These are phyloP conservation scores for Acorus gramineus DNA, from an alignment of 106 monocot species.

Conservation along the genomic window DNA sequence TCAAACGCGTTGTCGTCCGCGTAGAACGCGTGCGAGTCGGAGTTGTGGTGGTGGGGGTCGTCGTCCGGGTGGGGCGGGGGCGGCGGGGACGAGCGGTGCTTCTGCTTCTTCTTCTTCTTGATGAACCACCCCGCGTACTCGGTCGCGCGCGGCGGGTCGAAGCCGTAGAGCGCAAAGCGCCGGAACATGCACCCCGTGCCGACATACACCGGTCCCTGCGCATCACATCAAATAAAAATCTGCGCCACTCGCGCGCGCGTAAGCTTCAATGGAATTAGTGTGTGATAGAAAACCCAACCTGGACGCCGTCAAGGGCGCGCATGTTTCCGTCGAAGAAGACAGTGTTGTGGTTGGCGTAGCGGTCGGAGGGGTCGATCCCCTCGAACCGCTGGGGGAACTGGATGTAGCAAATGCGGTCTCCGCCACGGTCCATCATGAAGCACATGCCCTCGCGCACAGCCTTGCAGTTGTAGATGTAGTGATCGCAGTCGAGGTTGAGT, in stretches of 20 bases:
- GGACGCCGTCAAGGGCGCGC: conserved; percentile 87
- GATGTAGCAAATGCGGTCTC: conserved; percentile 85
- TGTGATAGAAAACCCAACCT: conserved; percentile 1
- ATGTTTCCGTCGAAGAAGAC: conserved; percentile 99
- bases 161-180: conserved; percentile 26
- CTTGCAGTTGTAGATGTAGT: conserved; percentile 80
- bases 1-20: too few species aligned
- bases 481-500: conserved; percentile 95
- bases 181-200: conserved; percentile 28
- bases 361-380: conserved; percentile 91
- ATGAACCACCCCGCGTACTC: conserved; percentile 4
- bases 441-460: conserved; percentile 93
- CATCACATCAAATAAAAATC: too few species aligned
- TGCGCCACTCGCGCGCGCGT: too few species aligned
- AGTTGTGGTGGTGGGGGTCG: too few species aligned
- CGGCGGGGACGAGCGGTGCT: too few species aligned
- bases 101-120: conserved; percentile 10
- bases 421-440: conserved; percentile 96
- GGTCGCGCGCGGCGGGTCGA: conserved; percentile 21
- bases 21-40: too few species aligned
- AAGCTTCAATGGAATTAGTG: too few species aligned
- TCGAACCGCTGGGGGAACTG: conserved; percentile 95
- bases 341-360: conserved; percentile 98
- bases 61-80: too few species aligned
- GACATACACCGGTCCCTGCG: conserved; percentile 29